phyloP scores from a whole-genome alignment of 148 eudicot species.

The Nyssa sinensis region DNA sequence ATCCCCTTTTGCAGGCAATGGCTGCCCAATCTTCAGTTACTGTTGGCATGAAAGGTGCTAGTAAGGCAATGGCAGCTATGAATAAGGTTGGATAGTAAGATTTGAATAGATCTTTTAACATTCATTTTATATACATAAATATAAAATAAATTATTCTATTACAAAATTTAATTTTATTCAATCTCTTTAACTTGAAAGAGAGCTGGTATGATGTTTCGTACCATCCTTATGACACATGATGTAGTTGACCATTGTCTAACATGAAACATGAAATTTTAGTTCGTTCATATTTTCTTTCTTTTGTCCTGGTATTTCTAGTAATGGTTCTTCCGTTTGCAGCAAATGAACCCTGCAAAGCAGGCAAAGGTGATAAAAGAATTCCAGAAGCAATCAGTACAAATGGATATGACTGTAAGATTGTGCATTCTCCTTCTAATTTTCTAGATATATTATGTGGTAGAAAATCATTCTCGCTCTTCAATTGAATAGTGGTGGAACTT shows the following conservation, averaged over 20 bases:
- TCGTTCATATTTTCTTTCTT: background rate
- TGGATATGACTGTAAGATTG: constrained; percentile 93
- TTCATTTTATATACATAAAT: background rate
- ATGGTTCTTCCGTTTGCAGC: constrained; percentile 36
- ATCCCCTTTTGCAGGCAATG: constrained; percentile 57
- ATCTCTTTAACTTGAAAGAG: background rate
- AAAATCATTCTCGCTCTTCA: constrained; percentile 12
- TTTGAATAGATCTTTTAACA: background rate
- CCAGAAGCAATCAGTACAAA: constrained; percentile 90
- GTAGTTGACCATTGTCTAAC: background rate
- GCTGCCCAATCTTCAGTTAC: constrained; percentile 94
- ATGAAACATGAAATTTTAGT: background rate
- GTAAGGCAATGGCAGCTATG: constrained; percentile 91
- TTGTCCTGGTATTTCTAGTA: background rate
- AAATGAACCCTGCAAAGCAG: constrained; percentile 94
- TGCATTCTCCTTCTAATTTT: background rate
- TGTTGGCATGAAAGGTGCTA: constrained; percentile 93
- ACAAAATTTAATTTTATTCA: background rate
- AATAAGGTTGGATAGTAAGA: constrained; percentile 55
- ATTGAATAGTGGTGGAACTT: constrained; percentile 8
- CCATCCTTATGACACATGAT: background rate
- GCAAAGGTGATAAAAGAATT: constrained; percentile 70
- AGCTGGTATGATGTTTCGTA: background rate
- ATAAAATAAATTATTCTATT: background rate
- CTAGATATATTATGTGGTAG: constrained; percentile 4